Conservation (phyloP, 805 yeast genomes). For the Candida insectalens region DNA sequence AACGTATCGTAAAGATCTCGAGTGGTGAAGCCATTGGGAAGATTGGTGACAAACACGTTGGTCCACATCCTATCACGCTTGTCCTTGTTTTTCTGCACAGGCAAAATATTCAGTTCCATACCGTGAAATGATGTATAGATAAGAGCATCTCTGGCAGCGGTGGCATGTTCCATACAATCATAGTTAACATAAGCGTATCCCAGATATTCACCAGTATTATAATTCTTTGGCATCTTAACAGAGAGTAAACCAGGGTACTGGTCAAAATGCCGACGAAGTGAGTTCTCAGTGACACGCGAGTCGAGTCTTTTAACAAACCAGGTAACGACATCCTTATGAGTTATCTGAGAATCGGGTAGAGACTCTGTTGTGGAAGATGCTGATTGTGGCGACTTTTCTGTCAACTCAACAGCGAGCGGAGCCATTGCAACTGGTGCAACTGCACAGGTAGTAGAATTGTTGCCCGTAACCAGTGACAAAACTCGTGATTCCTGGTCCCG, state of each 20-base stretch:
- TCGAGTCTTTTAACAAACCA: conserved; percentile 55
- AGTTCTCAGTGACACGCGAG: conserved; percentile 37
- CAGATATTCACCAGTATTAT: conserved; percentile 43
- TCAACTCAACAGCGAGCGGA: too few relatives aligned
- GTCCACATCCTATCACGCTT: conserved; percentile 35
- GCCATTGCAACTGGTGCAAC: too few relatives aligned
- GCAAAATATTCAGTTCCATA: conserved; percentile 46
- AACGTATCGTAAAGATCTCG: conserved; percentile 20
- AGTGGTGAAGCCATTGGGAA: conserved; percentile 27
- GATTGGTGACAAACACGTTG: conserved; percentile 39
- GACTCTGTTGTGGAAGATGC: too few relatives aligned
- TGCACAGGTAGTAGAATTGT: too few relatives aligned
- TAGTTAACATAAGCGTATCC: conserved; percentile 73
- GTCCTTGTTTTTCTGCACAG: conserved; percentile 35
- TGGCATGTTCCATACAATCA: conserved; percentile 38
- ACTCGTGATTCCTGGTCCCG: too few relatives aligned
- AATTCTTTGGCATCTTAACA: conserved; percentile 51
- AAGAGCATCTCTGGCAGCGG: conserved; percentile 44
- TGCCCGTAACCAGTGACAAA: too few relatives aligned
- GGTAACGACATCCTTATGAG: not conserved
- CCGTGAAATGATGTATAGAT: conserved; percentile 34
- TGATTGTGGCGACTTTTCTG: too few relatives aligned
- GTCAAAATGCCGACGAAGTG: conserved; percentile 34
- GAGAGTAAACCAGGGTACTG: conserved; percentile 38
- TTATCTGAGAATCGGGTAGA: too few relatives aligned